Evolutionary conservation across 2,329 filamentous ascomycete species (phyloP).

Genomic region (Ceratocystis lukuohia): DNA sequence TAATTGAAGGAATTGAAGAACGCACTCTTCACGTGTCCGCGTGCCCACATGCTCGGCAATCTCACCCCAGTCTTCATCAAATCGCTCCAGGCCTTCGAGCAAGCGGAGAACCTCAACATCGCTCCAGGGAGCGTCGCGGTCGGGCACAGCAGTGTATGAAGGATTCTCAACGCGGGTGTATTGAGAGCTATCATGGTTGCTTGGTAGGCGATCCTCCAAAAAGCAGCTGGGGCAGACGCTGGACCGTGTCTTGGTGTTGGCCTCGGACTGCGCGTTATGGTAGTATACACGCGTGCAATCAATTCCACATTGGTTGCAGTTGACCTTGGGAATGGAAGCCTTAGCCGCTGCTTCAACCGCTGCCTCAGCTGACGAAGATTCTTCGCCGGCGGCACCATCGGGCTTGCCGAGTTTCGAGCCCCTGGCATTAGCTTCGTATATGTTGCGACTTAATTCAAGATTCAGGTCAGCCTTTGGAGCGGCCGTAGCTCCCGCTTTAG

Average conservation of each 20-base stretch:
- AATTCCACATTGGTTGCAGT: slow-evolving; percentile 83
- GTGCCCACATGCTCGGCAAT: slow-evolving; percentile 88
- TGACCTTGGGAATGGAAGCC: slow-evolving; percentile 52
- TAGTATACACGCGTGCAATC: slow-evolving; percentile 63
- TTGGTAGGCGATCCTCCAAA: slow-evolving; percentile 69
- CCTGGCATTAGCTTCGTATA: slow-evolving; percentile 86
- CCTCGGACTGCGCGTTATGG: slow-evolving; percentile 42
- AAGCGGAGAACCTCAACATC: slow-evolving; percentile 81
- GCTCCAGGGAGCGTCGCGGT: slow-evolving; percentile 79
- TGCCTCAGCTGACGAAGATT: slow-evolving; percentile 51
- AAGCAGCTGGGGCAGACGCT: slow-evolving; percentile 89
- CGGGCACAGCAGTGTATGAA: slow-evolving; percentile 62
- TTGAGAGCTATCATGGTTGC: slow-evolving; percentile 62
- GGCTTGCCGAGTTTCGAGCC: slow-evolving; percentile 54
- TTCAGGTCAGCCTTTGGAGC: slow-evolving; percentile 69
- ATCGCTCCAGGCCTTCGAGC: slow-evolving; percentile 80
- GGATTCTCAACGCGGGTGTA: slow-evolving; percentile 84
- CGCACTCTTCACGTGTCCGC: slow-evolving; percentile 86
- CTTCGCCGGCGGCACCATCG: slow-evolving; percentile 63
- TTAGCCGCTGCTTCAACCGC: slow-evolving; percentile 51
- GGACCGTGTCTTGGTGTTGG: slow-evolving; percentile 58
- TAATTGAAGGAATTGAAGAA: slow-evolving; percentile 87
- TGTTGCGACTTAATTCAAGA: slow-evolving; percentile 84
- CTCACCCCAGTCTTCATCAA: slow-evolving; percentile 90
- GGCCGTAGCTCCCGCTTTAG: slow-evolving; percentile 50